Base-by-base conservation (phyloP, 1,284 basidiomycete species). In the Cystobasidium slooffiae region DNA sequence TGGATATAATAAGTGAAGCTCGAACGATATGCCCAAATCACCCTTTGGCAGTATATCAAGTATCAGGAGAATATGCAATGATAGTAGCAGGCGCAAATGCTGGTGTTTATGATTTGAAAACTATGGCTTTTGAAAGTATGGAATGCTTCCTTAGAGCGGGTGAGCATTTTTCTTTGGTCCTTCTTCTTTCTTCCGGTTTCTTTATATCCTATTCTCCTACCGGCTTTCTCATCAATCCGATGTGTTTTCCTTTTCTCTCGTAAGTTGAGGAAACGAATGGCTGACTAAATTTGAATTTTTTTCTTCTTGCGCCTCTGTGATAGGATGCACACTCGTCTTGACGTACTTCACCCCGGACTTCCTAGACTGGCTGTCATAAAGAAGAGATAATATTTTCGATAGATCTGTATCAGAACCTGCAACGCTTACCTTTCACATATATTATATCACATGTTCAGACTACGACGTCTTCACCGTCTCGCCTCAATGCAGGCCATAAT, bases 51-150 rank as follows among this genome's bases (percentile, higher is more conserved):
- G 93, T 91, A 80, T 99, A 99, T 83, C 83, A 84, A 76, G 76
- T 97, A 64, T 94, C 92, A 72, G 97, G 97, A 10, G 97, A 99
- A 83, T 99, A 92, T 80, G 94, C 96, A 4, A 98, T 97, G 94
- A 86, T 99, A 39, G 89, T 92, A 73, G 96, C 97, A 0, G 96
- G 94, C 41, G 96, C 97, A 6, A 86, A 86, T 16, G 93, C 94
- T 4, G 96, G 96, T 10, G 91, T 99, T 16, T 99, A 97, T 81
- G 92, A 93, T 75, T 84, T 99, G 75, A 89, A 88, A 77, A 87
- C 88, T 39, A 94, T 97, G 93, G 97, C 95, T 3, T 94, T 96
- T 77, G 97, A 99, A 84, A 91, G 88, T 6, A 88, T 88, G 3
- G 93, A 97, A 74, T 88, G 92, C 77, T 92, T 97, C 88, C 85